phyloP scores from a whole-genome alignment of 2,329 filamentous ascomycete genomes.

The Aureobasidium mangrovei region DNA sequence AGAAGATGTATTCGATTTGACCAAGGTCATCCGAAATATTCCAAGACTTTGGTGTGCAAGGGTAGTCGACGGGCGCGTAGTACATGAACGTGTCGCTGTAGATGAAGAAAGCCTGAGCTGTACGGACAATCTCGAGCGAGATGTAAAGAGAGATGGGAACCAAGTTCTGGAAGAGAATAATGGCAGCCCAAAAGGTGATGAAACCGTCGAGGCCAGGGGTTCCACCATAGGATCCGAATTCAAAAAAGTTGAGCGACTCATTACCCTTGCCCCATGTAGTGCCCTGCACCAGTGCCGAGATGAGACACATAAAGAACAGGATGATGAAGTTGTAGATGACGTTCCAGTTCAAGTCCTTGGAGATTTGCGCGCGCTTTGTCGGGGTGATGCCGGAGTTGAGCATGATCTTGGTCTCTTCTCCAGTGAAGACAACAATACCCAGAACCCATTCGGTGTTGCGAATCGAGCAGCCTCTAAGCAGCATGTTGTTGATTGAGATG shows the following conservation, averaged over 20 bases:
- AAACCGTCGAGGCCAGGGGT: conserved; percentile 73
- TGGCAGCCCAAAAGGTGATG: conserved; percentile 90
- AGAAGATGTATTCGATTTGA: conserved; percentile 99
- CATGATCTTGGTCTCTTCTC: conserved; percentile 98
- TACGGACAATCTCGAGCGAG: conserved; percentile 89
- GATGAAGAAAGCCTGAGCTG: conserved; percentile 90
- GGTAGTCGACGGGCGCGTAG: conserved; percentile 86
- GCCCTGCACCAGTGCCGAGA: conserved; percentile 78
- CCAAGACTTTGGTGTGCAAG: conserved; percentile 96
- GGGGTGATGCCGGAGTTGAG: conserved; percentile 94
- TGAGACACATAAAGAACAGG: conserved; percentile 78
- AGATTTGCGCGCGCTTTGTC: conserved; percentile 84
- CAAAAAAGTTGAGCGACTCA: conserved; percentile 72
- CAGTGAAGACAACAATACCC: conserved; percentile 87
- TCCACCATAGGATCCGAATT: conserved; percentile 64
- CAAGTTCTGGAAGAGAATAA: conserved; percentile 97
- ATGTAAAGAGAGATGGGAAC: conserved; percentile 97
- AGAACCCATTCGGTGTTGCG: conserved; percentile 95
- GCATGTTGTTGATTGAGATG: conserved; percentile 87
- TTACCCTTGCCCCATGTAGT: conserved; percentile 67
- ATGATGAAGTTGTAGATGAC: conserved; percentile 94
- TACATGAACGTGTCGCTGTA: conserved; percentile 97
- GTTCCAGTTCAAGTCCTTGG: conserved; percentile 91
- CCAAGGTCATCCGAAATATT: conserved; percentile 97
- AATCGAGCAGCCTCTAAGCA: conserved; percentile 86